Evolutionary conservation across 768 basidiomycete genomes (phyloP), one percentile per base, ranked within the genome.

Genomic region (Holtermannia corniformis): DNA sequence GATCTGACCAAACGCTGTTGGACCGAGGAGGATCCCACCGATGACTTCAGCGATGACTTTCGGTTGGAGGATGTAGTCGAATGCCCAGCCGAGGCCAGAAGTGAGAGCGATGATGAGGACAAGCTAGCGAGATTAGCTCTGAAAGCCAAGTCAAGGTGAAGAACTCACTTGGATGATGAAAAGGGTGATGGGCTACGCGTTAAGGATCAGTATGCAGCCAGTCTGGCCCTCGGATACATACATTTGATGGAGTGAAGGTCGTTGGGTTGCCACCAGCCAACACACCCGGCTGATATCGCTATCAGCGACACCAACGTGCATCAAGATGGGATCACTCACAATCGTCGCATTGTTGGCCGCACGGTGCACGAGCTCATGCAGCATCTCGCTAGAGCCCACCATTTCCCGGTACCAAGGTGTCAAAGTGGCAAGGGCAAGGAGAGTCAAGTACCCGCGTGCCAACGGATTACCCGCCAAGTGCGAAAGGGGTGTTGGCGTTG

Each of bases 1-100:
- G 54, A 90, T 87, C 23, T 80, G 81, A 2, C 87, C 87, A 79
- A 87, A 81, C 10, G 85, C 79, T 0, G 82, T 84, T 61, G 65
- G 72, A 41, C 90, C 91, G 11, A 96, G 78, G 20, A 96, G 63
- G 58, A 97, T 82, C 20, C 93, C 93, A 0, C 84, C 88, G 51
- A 96, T 80, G 54, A 95, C 85, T 70, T 96, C 92, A 41, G 90
- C 82, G 49, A 95, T 89, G 55, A 96, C 92, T n/a, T 83, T 78
- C 1, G 93, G 93, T 64, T 96, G 92, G 27, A 81, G 82, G 28
- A 93, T 81, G 51, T 78, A 82, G 5, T 75, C 70, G 20, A 95
- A 76, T 47, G 79, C 52, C 19, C 86, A 71, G 0, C 81, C 77
- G 10, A 96, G 80, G 4, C 85, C 53, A 64, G 91, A 86, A 32